phyloP scores from a whole-genome alignment of 108 stramenopile genomes.

The Nannochloropsis salina region DNA sequence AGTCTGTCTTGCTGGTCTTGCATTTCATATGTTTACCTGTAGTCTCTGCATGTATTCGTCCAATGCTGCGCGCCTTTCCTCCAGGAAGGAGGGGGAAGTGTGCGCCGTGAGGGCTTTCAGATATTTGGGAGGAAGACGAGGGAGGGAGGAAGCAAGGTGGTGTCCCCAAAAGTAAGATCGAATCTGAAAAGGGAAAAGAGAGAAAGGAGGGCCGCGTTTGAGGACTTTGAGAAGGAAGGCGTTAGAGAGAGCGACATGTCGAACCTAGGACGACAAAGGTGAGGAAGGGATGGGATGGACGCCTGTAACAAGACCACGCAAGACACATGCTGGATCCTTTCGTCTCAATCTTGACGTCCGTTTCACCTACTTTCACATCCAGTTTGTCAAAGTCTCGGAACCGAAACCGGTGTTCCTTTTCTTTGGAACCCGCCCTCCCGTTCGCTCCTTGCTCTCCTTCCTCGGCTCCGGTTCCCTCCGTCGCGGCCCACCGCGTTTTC shows the following conservation, averaged over 20 bases:
- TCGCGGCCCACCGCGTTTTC: background rate
- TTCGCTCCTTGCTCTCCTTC: background rate
- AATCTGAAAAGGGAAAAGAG: background rate
- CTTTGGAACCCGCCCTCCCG: background rate
- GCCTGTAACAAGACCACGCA: no score
- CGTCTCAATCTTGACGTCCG: background rate
- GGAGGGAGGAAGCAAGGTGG: background rate
- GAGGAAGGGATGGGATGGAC: no score
- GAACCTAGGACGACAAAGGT: no score
- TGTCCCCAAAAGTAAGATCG: background rate
- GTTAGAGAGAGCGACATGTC: background rate
- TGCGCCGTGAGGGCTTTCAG: background rate
- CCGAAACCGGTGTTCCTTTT: background rate
- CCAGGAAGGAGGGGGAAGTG: background rate
- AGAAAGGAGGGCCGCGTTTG: background rate
- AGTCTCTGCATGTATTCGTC: background rate
- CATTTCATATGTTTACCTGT: background rate
- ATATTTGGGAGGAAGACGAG: background rate
- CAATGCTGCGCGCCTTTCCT: background rate
- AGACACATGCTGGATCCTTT: background rate
- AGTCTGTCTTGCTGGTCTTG: background rate
- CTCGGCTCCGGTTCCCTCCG: background rate
- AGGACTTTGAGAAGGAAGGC: background rate
- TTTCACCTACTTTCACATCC: background rate
- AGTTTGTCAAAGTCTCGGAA: background rate